A percentile compares a stretch with the other conserved stretches of the same genome.
Conservation (phyloP, 345 rosid genomes). For the Carallia pectinifolia region DNA sequence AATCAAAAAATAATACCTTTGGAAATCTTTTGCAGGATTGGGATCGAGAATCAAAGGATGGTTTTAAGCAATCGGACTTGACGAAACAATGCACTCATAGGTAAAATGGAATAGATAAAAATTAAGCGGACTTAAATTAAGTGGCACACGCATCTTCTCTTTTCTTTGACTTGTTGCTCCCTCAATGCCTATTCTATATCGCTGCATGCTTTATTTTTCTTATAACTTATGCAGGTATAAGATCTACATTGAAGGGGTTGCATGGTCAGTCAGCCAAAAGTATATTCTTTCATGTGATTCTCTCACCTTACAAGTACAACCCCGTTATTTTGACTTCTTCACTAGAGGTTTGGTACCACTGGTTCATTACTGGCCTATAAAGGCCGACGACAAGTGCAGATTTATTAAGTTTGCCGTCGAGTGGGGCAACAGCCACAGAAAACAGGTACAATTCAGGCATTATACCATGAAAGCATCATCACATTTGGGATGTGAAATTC, state of each 20-base stretch:
- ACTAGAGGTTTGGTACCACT: constrained; percentile 61
- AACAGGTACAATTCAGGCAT: constrained; percentile 39
- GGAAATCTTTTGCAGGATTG: constrained; percentile 49
- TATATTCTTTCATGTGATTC: constrained; percentile 87
- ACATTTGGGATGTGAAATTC: not conserved
- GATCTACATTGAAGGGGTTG: constrained; percentile 81
- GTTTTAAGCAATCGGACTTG: constrained; percentile 67
- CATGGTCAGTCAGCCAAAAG: constrained; percentile 86
- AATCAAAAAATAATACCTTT: too few relatives aligned
- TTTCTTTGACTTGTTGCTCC: too few relatives aligned
- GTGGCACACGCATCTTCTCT: too few relatives aligned
- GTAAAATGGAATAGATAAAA: constrained; percentile 24
- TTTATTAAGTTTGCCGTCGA: constrained; percentile 70
- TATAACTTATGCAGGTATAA: constrained; percentile 48
- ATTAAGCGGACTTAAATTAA: not conserved
- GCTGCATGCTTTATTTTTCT: too few relatives aligned
- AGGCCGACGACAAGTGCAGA: constrained; percentile 59
- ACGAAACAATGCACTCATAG: constrained; percentile 68
- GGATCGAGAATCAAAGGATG: constrained; percentile 47
- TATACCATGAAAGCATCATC: not conserved
- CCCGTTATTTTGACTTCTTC: constrained; percentile 68
- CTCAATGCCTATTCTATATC: too few relatives aligned
- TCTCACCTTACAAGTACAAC: constrained; percentile 54
- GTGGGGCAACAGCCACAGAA: constrained; percentile 68
- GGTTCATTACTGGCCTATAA: constrained; percentile 75